Evolutionary conservation across 495 filamentous ascomycete species (phyloP).

Genomic region (Pyronema domesticum): DNA sequence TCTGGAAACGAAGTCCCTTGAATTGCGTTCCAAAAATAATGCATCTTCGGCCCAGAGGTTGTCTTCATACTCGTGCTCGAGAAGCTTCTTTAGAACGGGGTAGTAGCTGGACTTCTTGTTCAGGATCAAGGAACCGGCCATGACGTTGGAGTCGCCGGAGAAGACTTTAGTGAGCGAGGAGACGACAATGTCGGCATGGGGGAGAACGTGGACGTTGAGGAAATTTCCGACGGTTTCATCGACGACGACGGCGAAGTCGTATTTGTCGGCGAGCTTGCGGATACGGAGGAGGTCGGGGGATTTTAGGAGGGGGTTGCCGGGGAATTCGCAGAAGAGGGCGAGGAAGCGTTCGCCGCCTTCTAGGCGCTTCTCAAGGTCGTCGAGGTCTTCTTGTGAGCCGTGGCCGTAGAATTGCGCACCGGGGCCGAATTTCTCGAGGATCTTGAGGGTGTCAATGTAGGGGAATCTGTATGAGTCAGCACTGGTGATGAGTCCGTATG

Average conservation of each 20-base stretch:
- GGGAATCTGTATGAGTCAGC: constrained; percentile 50
- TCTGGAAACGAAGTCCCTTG: constrained; percentile 70
- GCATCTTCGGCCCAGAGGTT: constrained; percentile 85
- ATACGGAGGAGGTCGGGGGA: constrained; percentile 73
- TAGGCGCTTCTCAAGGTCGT: constrained; percentile 63
- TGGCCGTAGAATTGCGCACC: constrained; percentile 82
- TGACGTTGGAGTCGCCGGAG: constrained; percentile 92
- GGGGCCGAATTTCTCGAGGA: constrained; percentile 83
- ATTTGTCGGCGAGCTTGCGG: constrained; percentile 56
- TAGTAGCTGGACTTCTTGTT: constrained; percentile 70
- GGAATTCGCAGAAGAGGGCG: constrained; percentile 84
- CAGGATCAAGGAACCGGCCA: constrained; percentile 77
- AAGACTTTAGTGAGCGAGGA: constrained; percentile 94
- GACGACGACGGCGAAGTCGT: constrained; percentile 77
- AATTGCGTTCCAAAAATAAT: constrained; percentile 90
- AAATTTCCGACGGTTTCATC: constrained; percentile 97
- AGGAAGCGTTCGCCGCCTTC: constrained; percentile 59
- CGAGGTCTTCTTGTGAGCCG: constrained; percentile 62
- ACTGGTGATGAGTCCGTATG: constrained; percentile 8
- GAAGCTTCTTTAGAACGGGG: constrained; percentile 40
- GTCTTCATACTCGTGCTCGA: constrained; percentile 56
- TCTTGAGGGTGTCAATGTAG: constrained; percentile 91
- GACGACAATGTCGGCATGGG: constrained; percentile 74
- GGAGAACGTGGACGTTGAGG: constrained; percentile 82
- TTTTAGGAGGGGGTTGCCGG: constrained; percentile 74